Base-by-base conservation (phyloP, 768 basidiomycete genomes). In the Suillus luteus region DNA sequence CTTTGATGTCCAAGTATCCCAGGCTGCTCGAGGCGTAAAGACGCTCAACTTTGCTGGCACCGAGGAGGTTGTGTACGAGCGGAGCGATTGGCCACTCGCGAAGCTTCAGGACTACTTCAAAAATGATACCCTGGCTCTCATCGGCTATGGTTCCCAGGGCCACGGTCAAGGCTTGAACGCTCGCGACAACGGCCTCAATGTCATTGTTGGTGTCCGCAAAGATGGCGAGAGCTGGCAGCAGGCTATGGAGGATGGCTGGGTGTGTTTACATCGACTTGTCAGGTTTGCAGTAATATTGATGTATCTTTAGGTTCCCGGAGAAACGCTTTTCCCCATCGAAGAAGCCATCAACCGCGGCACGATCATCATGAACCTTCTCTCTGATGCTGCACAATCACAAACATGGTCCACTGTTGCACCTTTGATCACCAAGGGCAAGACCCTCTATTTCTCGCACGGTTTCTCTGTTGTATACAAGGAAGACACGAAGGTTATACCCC, bases 61-160 rank as follows among this genome's bases (percentile, higher is more conserved):
- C 64, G 86, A 95, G 74, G 95, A 98, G 81, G 85, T 86, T 67
- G 93, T 98, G 54, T 98, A 96, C 73, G 96, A 98, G 82, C 93
- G 93, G 67, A 86, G 85, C 70, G 97, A 99, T 86, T 99, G 97
- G 97, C 97, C 97, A 41, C 81, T 96, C 66, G 88, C 94, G 66
- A 99, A 93, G 82, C 89, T 99, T 75, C 96, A 99, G 78, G 95
- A 99, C 77, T 99, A 96, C 86, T 97, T 99, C 86, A 99, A 99
- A 81, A 92, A 99, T 75, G 97, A 99, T 79, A 98, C 96, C 69
- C 93, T 99, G 62, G 96, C 96, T 66, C 88, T 99, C 79, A 99
- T 99, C 71, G 97, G 97, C 64, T 99, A 99, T 75, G 97, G 97
- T 66, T 99, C 97, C 14, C 95, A 96, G 81, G 96, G 96, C 48